Evolutionary conservation across 2,329 filamentous ascomycete species (phyloP).

Genomic region (Pseudopyricularia javanii): DNA sequence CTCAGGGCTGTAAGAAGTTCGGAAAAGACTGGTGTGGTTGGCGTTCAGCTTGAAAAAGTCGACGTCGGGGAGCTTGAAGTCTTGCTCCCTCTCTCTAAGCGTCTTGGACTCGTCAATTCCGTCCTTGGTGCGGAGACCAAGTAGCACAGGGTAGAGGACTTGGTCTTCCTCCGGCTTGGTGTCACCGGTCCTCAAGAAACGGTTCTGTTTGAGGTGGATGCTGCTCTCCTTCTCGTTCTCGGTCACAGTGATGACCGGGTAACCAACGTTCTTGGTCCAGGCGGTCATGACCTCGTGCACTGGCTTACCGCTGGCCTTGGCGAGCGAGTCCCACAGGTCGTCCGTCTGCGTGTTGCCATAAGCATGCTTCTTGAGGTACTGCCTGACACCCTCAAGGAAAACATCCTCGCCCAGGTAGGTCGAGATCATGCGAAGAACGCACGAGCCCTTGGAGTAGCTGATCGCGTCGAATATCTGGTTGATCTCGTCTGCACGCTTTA

Average conservation of each 20-base stretch:
- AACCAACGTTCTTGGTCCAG: constrained; percentile 95
- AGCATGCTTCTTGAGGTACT: constrained; percentile 92
- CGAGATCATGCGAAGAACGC: constrained; percentile 92
- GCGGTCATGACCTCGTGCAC: constrained; percentile 85
- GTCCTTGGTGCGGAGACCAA: constrained; percentile 74
- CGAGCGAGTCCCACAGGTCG: constrained; percentile 81
- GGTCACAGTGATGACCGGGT: constrained; percentile 78
- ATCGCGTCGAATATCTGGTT: constrained; percentile 98
- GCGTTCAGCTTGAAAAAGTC: constrained; percentile 97
- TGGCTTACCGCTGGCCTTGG: constrained; percentile 81
- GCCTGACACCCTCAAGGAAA: constrained; percentile 84
- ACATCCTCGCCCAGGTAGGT: constrained; percentile 86
- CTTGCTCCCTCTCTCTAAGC: constrained; percentile 56
- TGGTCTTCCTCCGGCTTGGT: constrained; percentile 87
- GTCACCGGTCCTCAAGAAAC: constrained; percentile 84
- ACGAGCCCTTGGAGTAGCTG: constrained; percentile 93
- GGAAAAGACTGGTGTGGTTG: constrained; percentile 85
- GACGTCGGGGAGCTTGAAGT: constrained; percentile 63
- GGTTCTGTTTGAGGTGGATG: constrained; percentile 86
- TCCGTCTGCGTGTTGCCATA: constrained; percentile 88
- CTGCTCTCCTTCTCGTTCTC: constrained; percentile 58
- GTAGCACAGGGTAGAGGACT: constrained; percentile 78
- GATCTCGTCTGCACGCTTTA: constrained; percentile 90
- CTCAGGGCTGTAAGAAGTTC: constrained; percentile 75
- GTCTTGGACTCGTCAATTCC: constrained; percentile 69